Evolutionary conservation across 768 basidiomycete genomes (phyloP).

Genomic region (Tricholoma hemisulphureum): DNA sequence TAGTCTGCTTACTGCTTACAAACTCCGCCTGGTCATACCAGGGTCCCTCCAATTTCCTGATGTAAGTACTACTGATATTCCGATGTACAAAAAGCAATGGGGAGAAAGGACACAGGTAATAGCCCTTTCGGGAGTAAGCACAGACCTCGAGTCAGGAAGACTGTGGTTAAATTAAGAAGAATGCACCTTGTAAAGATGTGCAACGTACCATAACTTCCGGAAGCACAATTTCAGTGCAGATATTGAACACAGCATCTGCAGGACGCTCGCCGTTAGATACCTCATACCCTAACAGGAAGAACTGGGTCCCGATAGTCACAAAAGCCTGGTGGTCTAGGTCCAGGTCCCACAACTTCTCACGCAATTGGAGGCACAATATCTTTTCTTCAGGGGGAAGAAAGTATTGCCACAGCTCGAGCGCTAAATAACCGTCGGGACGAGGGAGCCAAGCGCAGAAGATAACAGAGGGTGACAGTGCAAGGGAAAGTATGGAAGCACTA

Average conservation of each 20-base stretch:
- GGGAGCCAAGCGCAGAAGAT: conserved; percentile 23
- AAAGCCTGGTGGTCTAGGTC: conserved; percentile 21
- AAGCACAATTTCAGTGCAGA: conserved; percentile 5
- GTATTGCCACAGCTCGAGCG: conserved; percentile 25
- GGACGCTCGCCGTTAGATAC: background rate
- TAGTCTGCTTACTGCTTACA: too few species aligned
- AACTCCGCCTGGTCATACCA: too few species aligned
- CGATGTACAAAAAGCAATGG: too few species aligned
- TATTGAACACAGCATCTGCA: conserved; percentile 2
- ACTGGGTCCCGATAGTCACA: conserved; percentile 11
- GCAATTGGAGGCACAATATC: conserved; percentile 20
- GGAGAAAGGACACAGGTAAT: too few species aligned
- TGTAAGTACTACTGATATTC: too few species aligned
- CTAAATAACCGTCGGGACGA: background rate
- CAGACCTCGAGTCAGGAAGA: too few species aligned
- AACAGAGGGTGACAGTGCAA: conserved; percentile 7
- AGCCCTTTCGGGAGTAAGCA: too few species aligned
- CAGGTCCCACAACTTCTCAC: conserved; percentile 15
- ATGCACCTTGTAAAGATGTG: background rate
- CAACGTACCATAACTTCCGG: background rate
- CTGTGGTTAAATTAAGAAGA: background rate
- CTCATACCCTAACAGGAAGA: conserved; percentile 20
- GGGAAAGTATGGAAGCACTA: background rate
- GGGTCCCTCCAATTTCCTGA: too few species aligned
- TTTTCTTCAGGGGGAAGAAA: conserved; percentile 19